A percentile compares a stretch with the other conserved stretches of the same genome.
These are phyloP conservation scores for Porogramme epimiltina DNA, from an alignment of 1,284 basidiomycete species.

Conservation along the genomic window DNA sequence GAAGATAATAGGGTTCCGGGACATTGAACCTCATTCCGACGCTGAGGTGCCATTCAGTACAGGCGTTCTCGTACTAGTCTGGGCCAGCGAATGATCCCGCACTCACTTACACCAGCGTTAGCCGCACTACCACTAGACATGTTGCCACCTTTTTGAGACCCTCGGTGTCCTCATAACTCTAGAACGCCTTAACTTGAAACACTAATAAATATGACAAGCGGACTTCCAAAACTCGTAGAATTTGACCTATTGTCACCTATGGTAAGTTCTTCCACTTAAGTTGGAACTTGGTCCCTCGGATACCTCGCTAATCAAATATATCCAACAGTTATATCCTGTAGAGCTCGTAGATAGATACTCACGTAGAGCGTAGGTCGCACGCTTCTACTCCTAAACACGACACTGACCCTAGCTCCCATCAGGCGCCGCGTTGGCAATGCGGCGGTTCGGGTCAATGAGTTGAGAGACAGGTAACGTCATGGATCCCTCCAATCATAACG, in stretches of 20 bases:
- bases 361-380: slow-evolving; percentile 48
- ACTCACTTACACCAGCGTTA: too few relatives aligned
- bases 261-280: slow-evolving; percentile 47
- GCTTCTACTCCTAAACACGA: neutral
- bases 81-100: too few relatives aligned
- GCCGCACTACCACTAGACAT: too few relatives aligned
- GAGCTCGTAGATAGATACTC: slow-evolving; percentile 84
- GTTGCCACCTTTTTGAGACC: too few relatives aligned
- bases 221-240: slow-evolving; percentile 71
- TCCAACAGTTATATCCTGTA: slow-evolving; percentile 76
- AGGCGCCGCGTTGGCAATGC: slow-evolving; percentile 56
- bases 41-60: too few relatives aligned
- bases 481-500: neutral
- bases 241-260: slow-evolving; percentile 85
- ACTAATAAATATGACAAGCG: slow-evolving; percentile 31
- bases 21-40: too few relatives aligned
- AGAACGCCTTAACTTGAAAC: too few relatives aligned
- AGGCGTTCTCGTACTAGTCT: too few relatives aligned
- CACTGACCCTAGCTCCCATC: slow-evolving; percentile 53
- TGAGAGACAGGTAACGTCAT: slow-evolving; percentile 59
- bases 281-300: neutral
- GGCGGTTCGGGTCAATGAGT: slow-evolving; percentile 58
- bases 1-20: too few relatives aligned
- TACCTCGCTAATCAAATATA: slow-evolving; percentile 6
- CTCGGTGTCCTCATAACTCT: too few relatives aligned